Evolutionary conservation across 257 asterid genomes (phyloP).

Genomic region (Solanum sejunctum): DNA sequence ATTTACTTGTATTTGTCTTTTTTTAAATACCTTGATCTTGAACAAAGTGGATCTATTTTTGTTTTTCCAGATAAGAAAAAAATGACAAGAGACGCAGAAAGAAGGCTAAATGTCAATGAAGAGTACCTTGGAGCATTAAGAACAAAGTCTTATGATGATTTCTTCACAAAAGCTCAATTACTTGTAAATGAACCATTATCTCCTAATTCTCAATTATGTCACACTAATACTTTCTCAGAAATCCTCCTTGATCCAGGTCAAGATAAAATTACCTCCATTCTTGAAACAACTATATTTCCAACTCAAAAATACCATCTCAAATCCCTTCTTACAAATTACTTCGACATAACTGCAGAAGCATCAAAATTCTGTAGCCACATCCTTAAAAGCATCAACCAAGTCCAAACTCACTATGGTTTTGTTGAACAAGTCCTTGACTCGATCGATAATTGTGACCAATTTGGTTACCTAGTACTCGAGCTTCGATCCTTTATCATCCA

Average conservation of each 20-base stretch:
- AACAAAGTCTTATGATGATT: conserved; percentile 61
- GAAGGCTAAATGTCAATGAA: conserved; percentile 34
- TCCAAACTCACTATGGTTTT: conserved; percentile 25
- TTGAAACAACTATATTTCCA: conserved; percentile 24
- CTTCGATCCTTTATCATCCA: conserved; percentile 18
- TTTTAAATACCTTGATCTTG: neutral
- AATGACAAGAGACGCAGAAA: conserved; percentile 2
- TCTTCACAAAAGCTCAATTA: conserved; percentile 44
- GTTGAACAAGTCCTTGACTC: conserved; percentile 25
- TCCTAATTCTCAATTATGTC: neutral
- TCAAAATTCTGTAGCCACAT: conserved; percentile 48
- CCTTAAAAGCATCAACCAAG: conserved; percentile 26
- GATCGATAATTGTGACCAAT: neutral
- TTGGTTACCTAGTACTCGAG: conserved; percentile 9
- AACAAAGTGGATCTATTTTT: neutral
- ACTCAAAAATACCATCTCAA: conserved; percentile 34
- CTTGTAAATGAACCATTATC: conserved; percentile 20
- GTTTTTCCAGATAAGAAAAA: conserved; percentile 28
- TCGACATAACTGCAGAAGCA: conserved; percentile 63
- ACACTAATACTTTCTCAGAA: conserved; percentile 14
- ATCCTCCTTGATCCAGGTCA: conserved; percentile 55
- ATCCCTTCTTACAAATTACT: conserved; percentile 39
- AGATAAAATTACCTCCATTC: conserved; percentile 34
- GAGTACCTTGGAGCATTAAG: conserved; percentile 58
- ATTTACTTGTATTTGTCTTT: neutral